phyloP scores from a whole-genome alignment of 768 basidiomycete species.

The Paxillus involutus region DNA sequence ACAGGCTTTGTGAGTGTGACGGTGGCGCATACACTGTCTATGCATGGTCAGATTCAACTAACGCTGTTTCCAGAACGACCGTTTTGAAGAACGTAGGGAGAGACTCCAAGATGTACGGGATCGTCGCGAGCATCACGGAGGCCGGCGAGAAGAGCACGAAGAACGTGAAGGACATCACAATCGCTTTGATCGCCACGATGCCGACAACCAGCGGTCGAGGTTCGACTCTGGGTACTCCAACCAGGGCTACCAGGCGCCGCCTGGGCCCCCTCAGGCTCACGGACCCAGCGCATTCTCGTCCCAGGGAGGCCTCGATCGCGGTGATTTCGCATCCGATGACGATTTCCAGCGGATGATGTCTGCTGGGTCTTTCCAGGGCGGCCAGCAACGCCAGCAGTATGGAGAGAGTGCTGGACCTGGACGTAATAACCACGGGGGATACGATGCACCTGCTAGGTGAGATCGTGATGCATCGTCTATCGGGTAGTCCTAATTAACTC shows the following conservation, averaged over 20 bases:
- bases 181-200: neutral
- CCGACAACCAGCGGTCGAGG: neutral
- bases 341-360: slow-evolving; percentile 23
- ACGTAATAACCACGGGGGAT: neutral
- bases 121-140: slow-evolving; percentile 2
- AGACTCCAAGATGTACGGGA: slow-evolving; percentile 8
- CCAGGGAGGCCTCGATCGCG: slow-evolving; percentile 17
- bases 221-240: neutral
- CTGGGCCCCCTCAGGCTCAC: slow-evolving; percentile 6
- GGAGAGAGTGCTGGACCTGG: neutral
- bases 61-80: neutral
- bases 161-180: neutral
- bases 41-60: too few species aligned
- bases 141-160: neutral
- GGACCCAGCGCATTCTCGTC: neutral
- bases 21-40: too few species aligned
- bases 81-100: slow-evolving; percentile 11
- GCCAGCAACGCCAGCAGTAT: neutral
- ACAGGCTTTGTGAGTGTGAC: neutral
- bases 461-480: neutral
- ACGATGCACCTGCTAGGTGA: neutral
- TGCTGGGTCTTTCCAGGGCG: slow-evolving; percentile 9
- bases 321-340: slow-evolving; percentile 30
- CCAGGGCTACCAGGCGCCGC: neutral
- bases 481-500: slow-evolving; percentile 7